These are phyloP conservation scores for Helminthosporium solani DNA, from an alignment of 2,329 filamentous ascomycete species.

Conservation along the genomic window DNA sequence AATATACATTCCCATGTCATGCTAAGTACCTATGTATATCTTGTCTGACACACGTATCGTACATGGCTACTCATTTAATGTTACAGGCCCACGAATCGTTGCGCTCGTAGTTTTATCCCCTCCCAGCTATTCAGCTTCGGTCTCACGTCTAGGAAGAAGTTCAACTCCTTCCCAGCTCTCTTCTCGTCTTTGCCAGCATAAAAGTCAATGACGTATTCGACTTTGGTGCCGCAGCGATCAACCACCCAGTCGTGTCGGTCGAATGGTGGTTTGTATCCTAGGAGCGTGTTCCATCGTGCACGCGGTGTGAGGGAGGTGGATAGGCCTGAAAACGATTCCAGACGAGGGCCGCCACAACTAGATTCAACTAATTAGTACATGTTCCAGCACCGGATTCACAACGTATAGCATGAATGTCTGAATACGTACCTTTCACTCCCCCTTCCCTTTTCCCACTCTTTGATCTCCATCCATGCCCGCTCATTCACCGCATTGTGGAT, in stretches of 20 bases:
- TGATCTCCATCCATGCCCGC: constrained; percentile 89
- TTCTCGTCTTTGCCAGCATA: constrained; percentile 70
- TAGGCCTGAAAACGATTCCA: constrained; percentile 79
- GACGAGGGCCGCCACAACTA: constrained; percentile 72
- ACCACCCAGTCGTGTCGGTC: constrained; percentile 98
- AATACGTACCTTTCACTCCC: constrained; percentile 54
- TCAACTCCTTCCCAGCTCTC: constrained; percentile 51
- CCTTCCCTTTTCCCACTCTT: constrained; percentile 75
- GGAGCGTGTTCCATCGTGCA: constrained; percentile 75
- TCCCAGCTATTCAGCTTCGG: constrained; percentile 66
- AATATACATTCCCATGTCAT: no score
- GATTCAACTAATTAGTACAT: constrained; percentile 9
- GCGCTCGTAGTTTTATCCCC: constrained; percentile 59
- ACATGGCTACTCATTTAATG: background rate
- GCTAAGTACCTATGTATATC: no score
- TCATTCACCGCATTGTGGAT: constrained; percentile 99
- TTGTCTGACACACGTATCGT: constrained; percentile 1
- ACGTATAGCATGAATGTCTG: background rate
- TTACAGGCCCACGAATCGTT: constrained; percentile 50
- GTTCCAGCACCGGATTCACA: background rate
- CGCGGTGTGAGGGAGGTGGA: constrained; percentile 69
- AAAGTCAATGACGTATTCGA: constrained; percentile 98
- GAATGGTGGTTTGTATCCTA: constrained; percentile 91
- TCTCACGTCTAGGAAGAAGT: constrained; percentile 65
- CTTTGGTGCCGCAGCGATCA: constrained; percentile 77